A percentile compares a stretch with the other conserved stretches of the same genome.
phyloP scores from a whole-genome alignment of 306 rosid species.

The Fragaria nilgerrensis region DNA sequence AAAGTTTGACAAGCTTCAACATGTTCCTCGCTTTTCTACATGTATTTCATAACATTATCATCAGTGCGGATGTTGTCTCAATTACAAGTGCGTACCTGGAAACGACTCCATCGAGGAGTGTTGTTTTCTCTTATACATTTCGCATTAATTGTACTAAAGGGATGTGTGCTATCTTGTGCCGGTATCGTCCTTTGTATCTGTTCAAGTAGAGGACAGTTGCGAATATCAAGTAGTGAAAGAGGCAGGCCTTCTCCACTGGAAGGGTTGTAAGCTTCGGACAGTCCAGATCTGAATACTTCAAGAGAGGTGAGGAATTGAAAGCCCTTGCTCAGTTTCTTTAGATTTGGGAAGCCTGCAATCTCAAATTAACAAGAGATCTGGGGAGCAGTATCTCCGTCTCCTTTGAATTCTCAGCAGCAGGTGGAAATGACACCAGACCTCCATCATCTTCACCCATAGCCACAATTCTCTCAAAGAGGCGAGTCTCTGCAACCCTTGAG shows the following conservation, averaged over 20 bases:
- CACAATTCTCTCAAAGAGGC: neutral
- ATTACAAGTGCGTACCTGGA: too few species aligned
- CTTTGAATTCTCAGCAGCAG: neutral
- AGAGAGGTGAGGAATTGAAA: conserved; percentile 28
- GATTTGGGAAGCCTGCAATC: neutral
- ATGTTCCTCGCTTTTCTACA: too few species aligned
- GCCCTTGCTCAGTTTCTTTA: conserved; percentile 5
- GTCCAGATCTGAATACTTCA: neutral
- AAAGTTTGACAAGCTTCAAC: too few species aligned
- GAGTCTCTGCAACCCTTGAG: conserved; percentile 17
- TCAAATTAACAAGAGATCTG: neutral
- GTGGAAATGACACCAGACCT: conserved; percentile 14
- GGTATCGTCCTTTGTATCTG: neutral
- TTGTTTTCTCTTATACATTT: too few species aligned
- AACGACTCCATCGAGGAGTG: too few species aligned
- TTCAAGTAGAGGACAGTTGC: neutral
- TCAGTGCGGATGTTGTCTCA: too few species aligned
- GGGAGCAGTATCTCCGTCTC: conserved; percentile 1
- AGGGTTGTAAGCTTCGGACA: neutral
- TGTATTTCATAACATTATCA: too few species aligned
- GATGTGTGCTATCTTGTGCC: neutral
- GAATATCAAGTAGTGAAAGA: neutral
- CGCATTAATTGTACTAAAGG: too few species aligned
- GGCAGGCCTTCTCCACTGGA: neutral
- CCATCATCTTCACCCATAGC: neutral